Percentiles rank a stretch among this genome's conserved stretches.
phyloP scores from a whole-genome alignment of 495 filamentous ascomycete genomes.

The Filosporella fistucella region DNA sequence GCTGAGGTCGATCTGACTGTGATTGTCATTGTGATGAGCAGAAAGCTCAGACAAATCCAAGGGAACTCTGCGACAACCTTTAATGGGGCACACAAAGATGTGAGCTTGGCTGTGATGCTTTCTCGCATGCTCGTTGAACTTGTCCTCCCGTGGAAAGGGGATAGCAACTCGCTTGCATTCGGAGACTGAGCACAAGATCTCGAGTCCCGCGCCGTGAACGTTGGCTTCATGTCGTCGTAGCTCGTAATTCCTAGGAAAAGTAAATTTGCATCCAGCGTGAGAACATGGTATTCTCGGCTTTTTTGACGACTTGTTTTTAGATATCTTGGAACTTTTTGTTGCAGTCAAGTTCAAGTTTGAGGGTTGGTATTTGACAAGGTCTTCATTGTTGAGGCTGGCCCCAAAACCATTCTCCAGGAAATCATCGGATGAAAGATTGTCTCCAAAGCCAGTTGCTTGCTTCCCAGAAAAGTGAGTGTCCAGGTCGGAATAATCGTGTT shows the following conservation, averaged over 20 bases:
- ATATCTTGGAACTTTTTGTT: background rate
- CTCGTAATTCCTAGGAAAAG: constrained; percentile 13
- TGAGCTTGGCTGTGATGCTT: constrained; percentile 6
- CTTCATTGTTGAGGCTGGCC: too few species aligned
- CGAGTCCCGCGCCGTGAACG: background rate
- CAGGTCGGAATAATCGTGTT: too few species aligned
- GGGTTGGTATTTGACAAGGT: too few species aligned
- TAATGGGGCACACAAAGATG: background rate
- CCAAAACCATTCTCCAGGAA: too few species aligned
- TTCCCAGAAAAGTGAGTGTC: too few species aligned
- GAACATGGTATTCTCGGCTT: constrained; percentile 4
- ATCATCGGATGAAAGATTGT: background rate
- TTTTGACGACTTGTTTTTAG: background rate
- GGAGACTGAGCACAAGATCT: constrained; percentile 6
- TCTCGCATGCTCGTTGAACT: constrained; percentile 11
- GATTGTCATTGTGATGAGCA: background rate
- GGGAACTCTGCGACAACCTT: constrained; percentile 2
- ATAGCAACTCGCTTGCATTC: constrained; percentile 6
- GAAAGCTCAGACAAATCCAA: background rate
- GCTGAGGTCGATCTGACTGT: background rate
- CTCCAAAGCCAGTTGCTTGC: background rate
- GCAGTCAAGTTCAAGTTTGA: background rate
- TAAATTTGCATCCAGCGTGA: constrained; percentile 1
- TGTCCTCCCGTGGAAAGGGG: constrained; percentile 6
- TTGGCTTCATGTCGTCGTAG: constrained; percentile 1